Base-by-base conservation (phyloP, 352 stramenopile genomes). In the Discostella stelligera region DNA sequence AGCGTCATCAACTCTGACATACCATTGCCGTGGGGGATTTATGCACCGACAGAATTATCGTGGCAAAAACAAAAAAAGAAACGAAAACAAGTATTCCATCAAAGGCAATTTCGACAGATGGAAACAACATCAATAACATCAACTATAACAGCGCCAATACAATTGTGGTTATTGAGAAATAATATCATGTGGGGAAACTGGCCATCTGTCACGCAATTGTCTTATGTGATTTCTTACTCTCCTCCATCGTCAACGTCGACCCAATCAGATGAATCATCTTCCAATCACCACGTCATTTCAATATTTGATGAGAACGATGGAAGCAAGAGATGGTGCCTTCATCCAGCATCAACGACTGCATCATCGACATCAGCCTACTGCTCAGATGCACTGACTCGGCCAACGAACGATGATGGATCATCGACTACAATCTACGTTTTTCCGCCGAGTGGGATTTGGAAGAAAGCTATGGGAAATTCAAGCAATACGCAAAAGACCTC, bases 151-250 rank as follows among this genome's bases (percentile, higher is more conserved):
- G 46, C 53, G 25, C 30, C 18, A 4, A 63, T 27, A 13, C 5
- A 8, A 53, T 53, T 16, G 52, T 63, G 27, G 32, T 50, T 14
- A 50, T 66, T 1, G 0, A 59, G 18, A 23, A 23, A 14, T 8
- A n/a, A 7, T 16, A 21, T 30, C 52, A 20, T 32, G 44, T 5
- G 4, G 4, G n/a, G 44, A 8, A 67, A 67, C 9, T 82, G 74
- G 74, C 67, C 67, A 37, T 82, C 74, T 13, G 46, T 82, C 18
- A 77, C 74, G 11, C 62, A 73, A 63, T 41, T 39, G 18, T 73
- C 66, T 3, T 58, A 58, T 18, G 70, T 74, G 61, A 61, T 77
- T 18, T 77, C 67, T 11, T 53, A 50, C 6, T 55, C 62, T 13
- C 66, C 63, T 6, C 77, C 74, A 27, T 63, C 62, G 20, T 32